phyloP scores from a whole-genome alignment of 139 green algal genomes.

The Pycnococcus provasolii region DNA sequence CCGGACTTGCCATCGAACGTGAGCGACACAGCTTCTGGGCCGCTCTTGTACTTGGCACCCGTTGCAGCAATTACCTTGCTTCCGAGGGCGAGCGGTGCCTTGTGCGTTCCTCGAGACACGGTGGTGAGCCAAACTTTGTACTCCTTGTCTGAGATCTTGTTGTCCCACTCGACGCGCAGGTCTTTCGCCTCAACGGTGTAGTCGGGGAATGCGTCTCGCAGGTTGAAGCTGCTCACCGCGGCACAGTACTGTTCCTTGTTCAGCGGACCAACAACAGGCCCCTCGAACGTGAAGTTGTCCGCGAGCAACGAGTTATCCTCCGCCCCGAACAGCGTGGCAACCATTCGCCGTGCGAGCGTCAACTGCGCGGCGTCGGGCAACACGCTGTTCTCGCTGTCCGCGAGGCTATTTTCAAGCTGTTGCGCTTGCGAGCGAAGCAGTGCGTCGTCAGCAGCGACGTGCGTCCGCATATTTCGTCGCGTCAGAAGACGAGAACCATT shows the following conservation, averaged over 20 bases:
- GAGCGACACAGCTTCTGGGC: background rate
- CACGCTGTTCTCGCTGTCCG: no score
- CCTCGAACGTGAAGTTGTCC: background rate
- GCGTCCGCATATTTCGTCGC: no score
- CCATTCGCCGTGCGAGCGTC: no score
- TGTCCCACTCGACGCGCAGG: slow-evolving; percentile 5
- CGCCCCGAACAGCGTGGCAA: background rate
- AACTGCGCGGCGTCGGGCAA: no score
- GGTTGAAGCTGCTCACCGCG: background rate
- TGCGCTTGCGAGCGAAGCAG: no score
- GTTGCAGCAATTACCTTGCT: background rate
- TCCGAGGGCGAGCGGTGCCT: background rate
- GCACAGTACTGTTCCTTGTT: background rate
- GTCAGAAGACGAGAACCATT: no score
- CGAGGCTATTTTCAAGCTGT: no score
- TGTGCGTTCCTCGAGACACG: slow-evolving; percentile 13
- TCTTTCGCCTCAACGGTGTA: background rate
- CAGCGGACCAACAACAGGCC: background rate
- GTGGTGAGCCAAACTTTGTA: slow-evolving; percentile 17
- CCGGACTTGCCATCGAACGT: slow-evolving; percentile 9
- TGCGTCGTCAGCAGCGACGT: no score
- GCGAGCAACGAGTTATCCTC: background rate
- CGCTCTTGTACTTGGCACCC: background rate
- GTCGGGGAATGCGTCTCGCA: background rate
- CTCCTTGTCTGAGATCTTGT: background rate